Base-by-base conservation (phyloP, 495 filamentous ascomycete genomes). In the Acidomyces sp. region DNA sequence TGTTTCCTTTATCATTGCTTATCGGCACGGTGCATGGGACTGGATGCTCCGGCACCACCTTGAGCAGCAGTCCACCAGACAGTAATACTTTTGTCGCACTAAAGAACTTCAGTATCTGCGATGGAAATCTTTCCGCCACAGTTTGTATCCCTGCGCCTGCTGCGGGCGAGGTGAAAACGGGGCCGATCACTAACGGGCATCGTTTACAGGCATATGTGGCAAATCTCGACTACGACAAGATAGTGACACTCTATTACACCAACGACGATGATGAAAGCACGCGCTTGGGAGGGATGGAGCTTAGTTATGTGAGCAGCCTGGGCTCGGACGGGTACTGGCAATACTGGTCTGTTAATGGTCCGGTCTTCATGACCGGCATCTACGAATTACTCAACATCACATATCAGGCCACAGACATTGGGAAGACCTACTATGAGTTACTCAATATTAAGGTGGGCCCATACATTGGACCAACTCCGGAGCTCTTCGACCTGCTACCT, bases 201-300 rank as follows among this genome's bases (percentile, higher is more conserved):
- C n/a, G n/a, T n/a, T n/a, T n/a, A n/a, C n/a, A n/a, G n/a, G n/a
- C n/a, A n/a, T 53, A 51, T 35, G 41, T 42, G 30, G 37, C 32
- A 16, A 51, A 54, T 23, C 12, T 54, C 13, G 30, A 48, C 30
- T 54, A 51, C 33, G 33, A 54, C 39, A 54, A 54, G 34, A 26
- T 39, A 7, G 51, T 54, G 10, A 44, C 17, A 4, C 36, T 54
- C 10, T 54, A 47, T 32, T 54, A 48, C 37, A 54, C 51, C 15
- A 46, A 54, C 27, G 41, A 32, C 11, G 31, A 45, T 43, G 41
- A 41, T 28, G 34, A 43, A 17, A 46, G 40, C 37, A 54, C 46
- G 16, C 47, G 47, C 4, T 33, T 50, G 6, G 38, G 33, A 13
- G 41, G 43, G 7, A 18, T 46, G n/a, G 19, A 17, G 1, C 34